phyloP scores from a whole-genome alignment of 495 filamentous ascomycete genomes.

The Hyphodiscus hymeniophilus region DNA sequence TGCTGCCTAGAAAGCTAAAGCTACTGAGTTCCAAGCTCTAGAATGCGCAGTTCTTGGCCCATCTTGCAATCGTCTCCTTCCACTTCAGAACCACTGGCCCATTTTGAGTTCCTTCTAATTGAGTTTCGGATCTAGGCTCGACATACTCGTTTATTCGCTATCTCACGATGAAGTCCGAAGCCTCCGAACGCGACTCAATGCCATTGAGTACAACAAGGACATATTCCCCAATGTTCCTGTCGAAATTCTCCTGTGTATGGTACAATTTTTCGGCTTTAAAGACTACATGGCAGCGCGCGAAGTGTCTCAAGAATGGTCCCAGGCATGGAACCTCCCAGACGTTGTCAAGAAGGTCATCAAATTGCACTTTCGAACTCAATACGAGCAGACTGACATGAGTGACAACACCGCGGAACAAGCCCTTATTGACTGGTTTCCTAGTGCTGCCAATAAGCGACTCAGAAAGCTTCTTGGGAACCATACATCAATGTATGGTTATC shows the following conservation, averaged over 20 bases:
- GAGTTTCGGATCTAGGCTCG: constrained; percentile 11
- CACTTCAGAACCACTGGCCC: no score
- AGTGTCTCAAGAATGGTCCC: constrained; percentile 14
- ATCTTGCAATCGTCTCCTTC: no score
- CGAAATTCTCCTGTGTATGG: constrained; percentile 13
- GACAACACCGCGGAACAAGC: no score
- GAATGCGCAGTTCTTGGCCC: no score
- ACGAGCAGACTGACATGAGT: background rate
- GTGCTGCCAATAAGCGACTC: constrained; percentile 2
- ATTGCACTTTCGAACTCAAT: constrained; percentile 7
- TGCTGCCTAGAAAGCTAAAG: no score
- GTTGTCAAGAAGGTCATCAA: constrained; percentile 10
- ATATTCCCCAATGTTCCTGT: constrained; percentile 10
- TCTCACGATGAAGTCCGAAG: constrained; percentile 9
- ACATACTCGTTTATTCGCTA: constrained; percentile 5
- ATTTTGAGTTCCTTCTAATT: no score
- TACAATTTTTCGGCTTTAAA: constrained; percentile 6
- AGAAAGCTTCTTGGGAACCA: constrained; percentile 10
- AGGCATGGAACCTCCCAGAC: constrained; percentile 6
- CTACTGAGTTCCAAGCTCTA: no score
- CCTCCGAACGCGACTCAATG: constrained; percentile 11
- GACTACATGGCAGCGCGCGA: constrained; percentile 12
- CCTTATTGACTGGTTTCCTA: constrained; percentile 8
- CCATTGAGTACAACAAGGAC: constrained; percentile 3
- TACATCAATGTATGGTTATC: constrained; percentile 5